A percentile compares a stretch with the other conserved stretches of the same genome.
Evolutionary conservation across 139 green algal species (phyloP).

Genomic region (Trebouxia sp.): DNA sequence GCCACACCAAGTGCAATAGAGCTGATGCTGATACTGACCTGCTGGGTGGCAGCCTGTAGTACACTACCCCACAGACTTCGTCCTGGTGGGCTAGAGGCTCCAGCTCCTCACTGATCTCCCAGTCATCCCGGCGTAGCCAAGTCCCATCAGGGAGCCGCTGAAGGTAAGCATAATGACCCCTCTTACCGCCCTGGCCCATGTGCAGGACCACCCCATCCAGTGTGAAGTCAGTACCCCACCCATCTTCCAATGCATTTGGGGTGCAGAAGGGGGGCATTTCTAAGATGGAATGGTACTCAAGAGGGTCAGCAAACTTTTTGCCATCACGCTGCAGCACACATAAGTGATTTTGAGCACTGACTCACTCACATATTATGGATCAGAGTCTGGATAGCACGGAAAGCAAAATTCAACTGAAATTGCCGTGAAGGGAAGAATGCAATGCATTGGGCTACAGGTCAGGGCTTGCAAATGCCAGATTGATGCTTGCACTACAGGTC

Average conservation of each 20-base stretch:
- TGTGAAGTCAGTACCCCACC: neutral
- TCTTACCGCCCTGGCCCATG: no score
- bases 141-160: neutral
- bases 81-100: neutral
- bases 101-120: neutral
- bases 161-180: neutral
- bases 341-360: neutral
- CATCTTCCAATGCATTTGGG: neutral
- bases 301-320: neutral
- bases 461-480: no score
- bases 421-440: no score
- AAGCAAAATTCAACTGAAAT: neutral
- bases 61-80: neutral
- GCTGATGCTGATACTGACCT: neutral
- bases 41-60: neutral
- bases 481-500: no score
- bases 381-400: no score
- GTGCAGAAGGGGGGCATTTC: neutral
- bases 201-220: neutral
- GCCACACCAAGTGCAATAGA: neutral
- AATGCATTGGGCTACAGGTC: no score
- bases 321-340: neutral
- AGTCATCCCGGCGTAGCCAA: neutral
- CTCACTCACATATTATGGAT: no score
- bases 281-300: neutral